These are phyloP conservation scores for Boletus speciosus DNA, from an alignment of 768 basidiomycete genomes.

Conservation along the genomic window DNA sequence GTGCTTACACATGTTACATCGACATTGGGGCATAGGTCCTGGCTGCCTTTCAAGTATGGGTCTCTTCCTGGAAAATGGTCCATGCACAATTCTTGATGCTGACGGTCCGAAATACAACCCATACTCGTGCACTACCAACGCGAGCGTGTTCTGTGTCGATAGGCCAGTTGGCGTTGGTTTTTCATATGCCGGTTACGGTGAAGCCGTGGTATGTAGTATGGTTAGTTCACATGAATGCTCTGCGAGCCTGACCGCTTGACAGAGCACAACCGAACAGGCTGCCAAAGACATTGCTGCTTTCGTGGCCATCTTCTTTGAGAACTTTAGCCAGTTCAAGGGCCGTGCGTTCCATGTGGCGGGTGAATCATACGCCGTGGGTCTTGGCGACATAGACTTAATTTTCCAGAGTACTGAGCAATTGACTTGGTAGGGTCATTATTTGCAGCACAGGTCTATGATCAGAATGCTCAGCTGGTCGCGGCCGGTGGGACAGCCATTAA, in stretches of 20 bases:
- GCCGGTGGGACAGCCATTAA: conserved; percentile 49
- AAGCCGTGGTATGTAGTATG: conserved; percentile 31
- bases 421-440: conserved; percentile 42
- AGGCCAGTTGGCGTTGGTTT: conserved; percentile 41
- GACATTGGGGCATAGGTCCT: conserved; percentile 46
- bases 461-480: conserved; percentile 36
- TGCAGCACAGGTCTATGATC: conserved; percentile 42
- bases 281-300: conserved; percentile 66
- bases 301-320: conserved; percentile 66
- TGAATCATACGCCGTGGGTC: conserved; percentile 47
- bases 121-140: conserved; percentile 60
- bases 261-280: conserved; percentile 60
- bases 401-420: background rate
- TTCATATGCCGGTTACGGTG: conserved; percentile 39
- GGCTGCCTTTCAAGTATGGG: conserved; percentile 57
- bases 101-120: conserved; percentile 42
- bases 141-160: conserved; percentile 45
- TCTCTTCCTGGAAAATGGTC: conserved; percentile 53
- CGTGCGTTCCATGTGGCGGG: conserved; percentile 55
- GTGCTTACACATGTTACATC: conserved; percentile 62
- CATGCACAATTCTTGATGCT: conserved; percentile 15
- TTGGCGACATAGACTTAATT: background rate
- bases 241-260: background rate
- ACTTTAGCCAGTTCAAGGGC: conserved; percentile 65
- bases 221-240: background rate